Base-by-base conservation (phyloP, 2,329 filamentous ascomycete genomes). In the Lachnum nothofagi region DNA sequence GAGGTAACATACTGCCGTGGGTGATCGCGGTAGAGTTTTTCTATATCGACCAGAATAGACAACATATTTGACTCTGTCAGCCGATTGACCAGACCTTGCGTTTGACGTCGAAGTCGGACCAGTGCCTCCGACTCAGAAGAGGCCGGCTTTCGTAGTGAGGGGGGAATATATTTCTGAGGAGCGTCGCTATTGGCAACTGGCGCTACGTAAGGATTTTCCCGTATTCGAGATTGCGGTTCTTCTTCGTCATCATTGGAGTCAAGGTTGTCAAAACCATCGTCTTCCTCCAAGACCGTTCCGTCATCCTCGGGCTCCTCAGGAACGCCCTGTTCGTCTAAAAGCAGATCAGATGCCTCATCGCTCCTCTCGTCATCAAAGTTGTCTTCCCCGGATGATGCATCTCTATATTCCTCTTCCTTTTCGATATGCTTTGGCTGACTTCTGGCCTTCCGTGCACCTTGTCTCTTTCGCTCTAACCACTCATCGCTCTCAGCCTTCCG, bases 41-140 rank as follows among this genome's bases (percentile, higher is more conserved):
- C 89, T 25, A 95, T 76, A 16, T 94, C 86, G 37, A 79, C 78
- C 3, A 96, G 72, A 45, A 97, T 95, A 2, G 88, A 86, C 5
- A 95, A 68, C 54, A 98, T 75, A 60, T 93, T 97, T 31, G 89
- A 83, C 64, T 97, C 91, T 0, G 93, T 96, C 25, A 98, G 75
- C 63, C 91, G 85, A 67, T 98, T 98, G 63, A 98, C 78, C 16
- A 93, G 77, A 63, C 93, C 91, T 65, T 97, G 90, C 0, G 88
- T 76, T 62, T 94, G 88, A 53, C 88, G 82, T 50, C 83, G 82
- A 42, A 98, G 72, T 33, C 86, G 82, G 10, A 75, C 74, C 41
- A 86, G 72, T 35, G 78, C 72, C 65, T 94, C 86, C 1, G 78
- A 76, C 55, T 87, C 83, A 0, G 81, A 79, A 1, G 77, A 74